phyloP scores from a whole-genome alignment of 306 rosid species.

The Oxytropis ochrocephala region DNA sequence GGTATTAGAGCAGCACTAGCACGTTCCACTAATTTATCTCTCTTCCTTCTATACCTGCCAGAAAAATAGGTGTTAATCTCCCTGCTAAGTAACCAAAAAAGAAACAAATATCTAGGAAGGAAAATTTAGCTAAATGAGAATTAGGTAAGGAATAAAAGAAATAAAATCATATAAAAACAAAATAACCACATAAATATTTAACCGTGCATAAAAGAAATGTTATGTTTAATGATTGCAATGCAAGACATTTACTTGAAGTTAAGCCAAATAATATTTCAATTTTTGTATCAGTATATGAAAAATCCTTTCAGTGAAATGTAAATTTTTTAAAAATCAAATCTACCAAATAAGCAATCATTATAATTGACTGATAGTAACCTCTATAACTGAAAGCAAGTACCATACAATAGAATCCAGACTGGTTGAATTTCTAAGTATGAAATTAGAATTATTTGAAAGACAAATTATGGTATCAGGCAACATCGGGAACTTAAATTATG shows the following conservation, averaged over 20 bases:
- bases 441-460: not conserved
- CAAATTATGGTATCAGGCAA: not conserved
- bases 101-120: slow-evolving; percentile 6
- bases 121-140: not conserved
- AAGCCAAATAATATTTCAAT: not conserved
- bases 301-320: not conserved
- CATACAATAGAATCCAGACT: not conserved
- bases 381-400: not conserved
- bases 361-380: not conserved
- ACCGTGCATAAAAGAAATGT: not conserved
- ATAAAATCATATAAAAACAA: not conserved
- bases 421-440: not conserved
- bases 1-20: slow-evolving; percentile 71
- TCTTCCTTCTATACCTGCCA: slow-evolving; percentile 83
- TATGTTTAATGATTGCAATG: not conserved
- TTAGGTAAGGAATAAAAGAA: slow-evolving; percentile 14
- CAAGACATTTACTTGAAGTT: slow-evolving; percentile 1
- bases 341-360: not conserved
- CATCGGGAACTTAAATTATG: not conserved
- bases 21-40: slow-evolving; percentile 70
- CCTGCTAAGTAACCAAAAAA: slow-evolving; percentile 9
- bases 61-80: slow-evolving; percentile 13
- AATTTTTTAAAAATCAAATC: not conserved
- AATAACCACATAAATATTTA: not conserved
- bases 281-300: not conserved